A percentile compares a stretch with the other conserved stretches of the same genome.
These are phyloP conservation scores for Sporobolomyces pararoseus DNA, from an alignment of 768 basidiomycete species.

Conservation along the genomic window DNA sequence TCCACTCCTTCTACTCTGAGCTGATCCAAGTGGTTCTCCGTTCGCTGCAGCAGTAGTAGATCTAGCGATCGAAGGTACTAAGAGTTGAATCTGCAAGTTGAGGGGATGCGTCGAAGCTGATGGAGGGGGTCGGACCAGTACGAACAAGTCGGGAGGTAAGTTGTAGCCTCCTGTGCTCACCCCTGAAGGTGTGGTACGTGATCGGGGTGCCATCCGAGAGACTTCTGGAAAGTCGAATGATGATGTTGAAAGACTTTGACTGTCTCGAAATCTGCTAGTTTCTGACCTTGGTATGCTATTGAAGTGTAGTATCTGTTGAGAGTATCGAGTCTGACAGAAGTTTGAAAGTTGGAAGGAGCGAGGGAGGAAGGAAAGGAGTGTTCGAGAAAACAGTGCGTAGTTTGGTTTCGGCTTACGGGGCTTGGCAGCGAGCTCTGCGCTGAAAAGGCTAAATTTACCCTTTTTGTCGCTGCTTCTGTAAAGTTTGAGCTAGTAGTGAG, in stretches of 20 bases:
- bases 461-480: too few relatives aligned
- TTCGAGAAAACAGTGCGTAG: too few relatives aligned
- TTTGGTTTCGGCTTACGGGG: too few relatives aligned
- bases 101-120: slow-evolving; percentile 78
- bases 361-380: too few relatives aligned
- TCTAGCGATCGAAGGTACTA: slow-evolving; percentile 57
- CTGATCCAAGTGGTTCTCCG: slow-evolving; percentile 24
- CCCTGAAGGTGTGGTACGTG: neutral
- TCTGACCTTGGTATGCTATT: too few relatives aligned
- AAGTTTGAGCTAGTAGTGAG: too few relatives aligned
- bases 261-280: neutral
- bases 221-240: neutral
- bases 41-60: slow-evolving; percentile 22
- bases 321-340: too few relatives aligned
- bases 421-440: too few relatives aligned
- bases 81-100: slow-evolving; percentile 86
- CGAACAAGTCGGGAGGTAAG: slow-evolving; percentile 53
- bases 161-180: neutral
- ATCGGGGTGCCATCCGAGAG: slow-evolving; percentile 7
- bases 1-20: slow-evolving; percentile 46
- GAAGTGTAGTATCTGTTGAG: too few relatives aligned
- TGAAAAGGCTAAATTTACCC: too few relatives aligned
- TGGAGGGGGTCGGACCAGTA: slow-evolving; percentile 73
- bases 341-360: too few relatives aligned
- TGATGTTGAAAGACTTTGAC: neutral